Evolutionary conservation across 2,329 filamentous ascomycete species (phyloP), one percentile per base, ranked within the genome.

Genomic region (Alternaria sp.): DNA sequence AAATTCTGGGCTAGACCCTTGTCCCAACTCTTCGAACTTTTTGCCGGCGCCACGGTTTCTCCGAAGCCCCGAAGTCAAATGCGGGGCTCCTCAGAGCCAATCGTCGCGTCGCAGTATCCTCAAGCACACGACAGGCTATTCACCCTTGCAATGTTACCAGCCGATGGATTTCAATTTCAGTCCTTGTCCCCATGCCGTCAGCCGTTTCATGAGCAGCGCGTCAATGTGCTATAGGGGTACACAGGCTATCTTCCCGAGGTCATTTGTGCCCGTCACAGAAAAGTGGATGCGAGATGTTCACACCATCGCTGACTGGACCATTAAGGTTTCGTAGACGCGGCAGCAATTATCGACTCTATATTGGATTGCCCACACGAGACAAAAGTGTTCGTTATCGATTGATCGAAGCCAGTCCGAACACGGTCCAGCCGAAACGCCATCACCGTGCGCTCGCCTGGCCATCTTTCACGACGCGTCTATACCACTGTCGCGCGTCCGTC

Each of bases 401-500:
- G 32, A 58, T 64, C 45, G 25, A 25, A 15, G 32, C 26, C 59
- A 56, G 36, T 61, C 62, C 60, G 59, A 62, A 59, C 57, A 49
- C 64, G 54, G 46, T 59, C 58, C 40, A 69, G 68, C 64, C 68
- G 64, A 69, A 66, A 66, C 49, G 59, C 66, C 45, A 43, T 43
- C 60, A 70, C 71, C 69, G 71, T 72, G 71, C 71, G 60, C 71
- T 61, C 60, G 61, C 57, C 57, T 65, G 76, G 60, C 60, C 60
- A 62, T 52, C 56, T 59, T 62, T 46, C 54, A 49, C 68, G 72
- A 79, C 76, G 77, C 76, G 77, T 79, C 69, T 62, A 69, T 72
- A 69, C 61, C 70, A 72, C 69, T 62, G 63, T 64, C 73, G 36
- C 69, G 68, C 68, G 69, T 71, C 67, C 63, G 64, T 69, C 67